These are phyloP conservation scores for Sphaceloma murrayae DNA, from an alignment of 2,329 filamentous ascomycete genomes.

Conservation along the genomic window DNA sequence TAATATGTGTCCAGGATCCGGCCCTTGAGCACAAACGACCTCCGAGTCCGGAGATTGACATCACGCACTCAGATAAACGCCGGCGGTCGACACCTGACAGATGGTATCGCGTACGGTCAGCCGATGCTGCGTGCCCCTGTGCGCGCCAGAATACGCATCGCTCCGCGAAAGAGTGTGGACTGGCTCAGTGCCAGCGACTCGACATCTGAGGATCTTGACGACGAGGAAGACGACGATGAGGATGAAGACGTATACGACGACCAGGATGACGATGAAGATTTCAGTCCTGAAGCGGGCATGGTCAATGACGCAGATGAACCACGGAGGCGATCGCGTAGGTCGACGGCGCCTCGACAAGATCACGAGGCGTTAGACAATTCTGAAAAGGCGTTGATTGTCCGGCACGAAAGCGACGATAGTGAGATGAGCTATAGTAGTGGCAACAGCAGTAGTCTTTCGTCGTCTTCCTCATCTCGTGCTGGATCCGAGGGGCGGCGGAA, in stretches of 20 bases:
- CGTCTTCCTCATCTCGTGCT: background rate
- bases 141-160: constrained; percentile 60
- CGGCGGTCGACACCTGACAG: constrained; percentile 71
- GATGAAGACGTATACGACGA: too few relatives aligned
- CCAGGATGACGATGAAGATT: constrained; percentile 21
- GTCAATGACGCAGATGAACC: background rate
- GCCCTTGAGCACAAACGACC: constrained; percentile 63
- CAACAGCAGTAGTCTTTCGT: constrained; percentile 17
- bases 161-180: constrained; percentile 57
- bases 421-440: constrained; percentile 17
- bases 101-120: constrained; percentile 76
- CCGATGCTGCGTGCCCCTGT: constrained; percentile 52
- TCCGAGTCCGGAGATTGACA: constrained; percentile 60
- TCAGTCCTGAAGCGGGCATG: constrained; percentile 18
- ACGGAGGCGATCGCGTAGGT: constrained; percentile 5
- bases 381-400: background rate
- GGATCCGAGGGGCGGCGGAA: too few relatives aligned
- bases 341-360: background rate
- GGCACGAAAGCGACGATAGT: background rate
- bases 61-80: constrained; percentile 72
- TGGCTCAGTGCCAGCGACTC: constrained; percentile 5
- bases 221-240: constrained; percentile 33
- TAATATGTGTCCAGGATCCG: constrained; percentile 53
- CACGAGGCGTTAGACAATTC: background rate
- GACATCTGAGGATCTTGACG: constrained; percentile 28